Base-by-base conservation (phyloP, 23 red algal genomes). In the Agarophyton chilense region DNA sequence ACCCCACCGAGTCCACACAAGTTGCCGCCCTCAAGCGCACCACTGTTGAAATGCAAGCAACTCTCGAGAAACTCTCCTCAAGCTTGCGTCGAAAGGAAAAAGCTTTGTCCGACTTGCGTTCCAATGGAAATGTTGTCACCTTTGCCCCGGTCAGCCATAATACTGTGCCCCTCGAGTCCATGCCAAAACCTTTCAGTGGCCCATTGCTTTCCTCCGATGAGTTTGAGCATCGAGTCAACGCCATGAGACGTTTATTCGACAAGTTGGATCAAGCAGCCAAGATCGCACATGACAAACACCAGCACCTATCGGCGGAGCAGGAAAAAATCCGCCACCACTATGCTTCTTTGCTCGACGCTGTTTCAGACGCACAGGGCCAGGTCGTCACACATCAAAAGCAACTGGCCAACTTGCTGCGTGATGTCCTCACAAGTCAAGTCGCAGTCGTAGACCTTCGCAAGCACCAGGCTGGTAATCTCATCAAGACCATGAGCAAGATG, bases 391-490 rank as follows among this genome's bases (percentile, higher is more conserved):
- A 47, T 47, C 63, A 89, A 39, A 74, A 63, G 32, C 41, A 61
- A 56, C 17, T 89, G 32, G 51, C 51, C 4, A 53, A 78, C 3
- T 41, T 51, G 11, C 55, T 89, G 32, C 54, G 45, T 19, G 60
- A 35, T 18, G 18, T 77, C 9, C 38, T 78, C n/a, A n/a, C 40
- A 34, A 58, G 47, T 77, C 63, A 57, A n/a, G 71, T 89, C 28
- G 73, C 36, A 7, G 52, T 89, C 17, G 35, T 46, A 4, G 85
- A 67, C 32, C 57, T 89, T 29, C 85, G 85, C 50, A 72, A 63
- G 19, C 85, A 89, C 28, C 63, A 79, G 24, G 85, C 85, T 38
- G 85, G 85, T 21, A 78, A 77, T 53, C 67, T 89, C 21, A 50
- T 89, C 34, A 60, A 55, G 19, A 79, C 61, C 13, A 63, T 89